Conservation (phyloP, 176 grass and related monocot genomes). For the Phoenix roebelenii region DNA sequence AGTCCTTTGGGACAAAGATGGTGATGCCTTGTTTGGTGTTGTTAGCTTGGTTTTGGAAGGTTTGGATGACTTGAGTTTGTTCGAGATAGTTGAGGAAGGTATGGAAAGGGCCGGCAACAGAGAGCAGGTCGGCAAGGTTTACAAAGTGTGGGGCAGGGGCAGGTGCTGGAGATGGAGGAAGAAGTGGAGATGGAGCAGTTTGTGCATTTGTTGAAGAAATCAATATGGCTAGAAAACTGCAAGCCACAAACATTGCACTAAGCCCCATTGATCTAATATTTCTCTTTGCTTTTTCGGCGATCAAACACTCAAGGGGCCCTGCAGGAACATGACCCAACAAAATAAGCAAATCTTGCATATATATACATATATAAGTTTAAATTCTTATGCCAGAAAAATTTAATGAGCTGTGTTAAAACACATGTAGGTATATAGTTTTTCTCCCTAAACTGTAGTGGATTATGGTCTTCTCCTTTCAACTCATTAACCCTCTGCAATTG, state of each 20-base stretch:
- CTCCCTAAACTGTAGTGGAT: too few relatives aligned
- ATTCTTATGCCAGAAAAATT: too few relatives aligned
- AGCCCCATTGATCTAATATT: conserved; percentile 39
- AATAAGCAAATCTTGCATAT: conserved; percentile 14
- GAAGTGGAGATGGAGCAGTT: conserved; percentile 34
- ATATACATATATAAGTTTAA: too few relatives aligned
- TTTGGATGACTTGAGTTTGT: conserved; percentile 34
- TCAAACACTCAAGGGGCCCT: conserved; percentile 17
- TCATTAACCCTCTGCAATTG: too few relatives aligned
- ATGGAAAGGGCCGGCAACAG: conserved; percentile 32
- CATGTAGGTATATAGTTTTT: too few relatives aligned
- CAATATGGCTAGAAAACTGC: conserved; percentile 31
- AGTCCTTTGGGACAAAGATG: conserved; percentile 36
- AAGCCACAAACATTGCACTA: conserved; percentile 17
- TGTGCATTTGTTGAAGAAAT: conserved; percentile 45
- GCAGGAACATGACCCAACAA: conserved; percentile 22
- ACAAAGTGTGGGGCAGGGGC: conserved; percentile 38
- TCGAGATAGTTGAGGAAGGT: conserved; percentile 33
- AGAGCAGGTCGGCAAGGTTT: conserved; percentile 40
- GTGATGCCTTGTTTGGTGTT: conserved; percentile 32
- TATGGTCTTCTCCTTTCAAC: too few relatives aligned
- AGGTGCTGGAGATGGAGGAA: conserved; percentile 22
- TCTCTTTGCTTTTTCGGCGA: conserved; percentile 17
- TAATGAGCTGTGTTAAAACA: too few relatives aligned
- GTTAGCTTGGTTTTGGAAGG: conserved; percentile 43